A percentile compares a stretch with the other conserved stretches of the same genome.
Conservation (phyloP, 345 rosid genomes). For the Garcia nutans region DNA sequence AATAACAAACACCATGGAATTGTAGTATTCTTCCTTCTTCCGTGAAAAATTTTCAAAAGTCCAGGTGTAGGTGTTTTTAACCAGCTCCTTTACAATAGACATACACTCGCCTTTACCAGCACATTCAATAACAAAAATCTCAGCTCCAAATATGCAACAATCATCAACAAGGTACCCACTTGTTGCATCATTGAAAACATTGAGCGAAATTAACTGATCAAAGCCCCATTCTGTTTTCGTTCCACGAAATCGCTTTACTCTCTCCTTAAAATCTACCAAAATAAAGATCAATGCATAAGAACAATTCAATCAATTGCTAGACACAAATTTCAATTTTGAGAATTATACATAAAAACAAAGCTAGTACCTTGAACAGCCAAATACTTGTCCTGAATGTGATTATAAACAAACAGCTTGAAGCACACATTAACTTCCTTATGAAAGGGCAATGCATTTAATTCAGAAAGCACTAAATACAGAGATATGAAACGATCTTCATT, state of each 20-base stretch:
- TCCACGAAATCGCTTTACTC: too few species aligned
- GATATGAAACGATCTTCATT: not conserved
- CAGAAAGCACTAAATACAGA: slow-evolving; percentile 1
- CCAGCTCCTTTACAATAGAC: not conserved
- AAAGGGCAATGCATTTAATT: not conserved
- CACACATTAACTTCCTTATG: not conserved
- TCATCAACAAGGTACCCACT: slow-evolving; percentile 11
- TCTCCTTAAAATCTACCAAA: too few species aligned
- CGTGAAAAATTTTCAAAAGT: slow-evolving; percentile 1
- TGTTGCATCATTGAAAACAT: not conserved
- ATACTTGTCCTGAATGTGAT: slow-evolving; percentile 3
- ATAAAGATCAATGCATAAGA: too few species aligned
- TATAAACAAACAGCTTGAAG: slow-evolving; percentile 14
- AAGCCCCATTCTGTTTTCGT: not conserved
- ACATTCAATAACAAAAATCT: slow-evolving; percentile 4
- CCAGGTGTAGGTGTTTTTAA: not conserved
- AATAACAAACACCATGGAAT: not conserved
- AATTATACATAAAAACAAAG: too few species aligned
- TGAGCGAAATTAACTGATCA: not conserved
- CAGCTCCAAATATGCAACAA: slow-evolving; percentile 17
- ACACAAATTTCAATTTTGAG: too few species aligned
- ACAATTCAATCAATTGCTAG: too few species aligned
- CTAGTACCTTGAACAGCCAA: slow-evolving; percentile 11
- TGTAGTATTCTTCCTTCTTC: not conserved
- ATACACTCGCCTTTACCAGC: not conserved